Base-by-base conservation (phyloP, 768 basidiomycete species). In the Podaxis pistillaris region DNA sequence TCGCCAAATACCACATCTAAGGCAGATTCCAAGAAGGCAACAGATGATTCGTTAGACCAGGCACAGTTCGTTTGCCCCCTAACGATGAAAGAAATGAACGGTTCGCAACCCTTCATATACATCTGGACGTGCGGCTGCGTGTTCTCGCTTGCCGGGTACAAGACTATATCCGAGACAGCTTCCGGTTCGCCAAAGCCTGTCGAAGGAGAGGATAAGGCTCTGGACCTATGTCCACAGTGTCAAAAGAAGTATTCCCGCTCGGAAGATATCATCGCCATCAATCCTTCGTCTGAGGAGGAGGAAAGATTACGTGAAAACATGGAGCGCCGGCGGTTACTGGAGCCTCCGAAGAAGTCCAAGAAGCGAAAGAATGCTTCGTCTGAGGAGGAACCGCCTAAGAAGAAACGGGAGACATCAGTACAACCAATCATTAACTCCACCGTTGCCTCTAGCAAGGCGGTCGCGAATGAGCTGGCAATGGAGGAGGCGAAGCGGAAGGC, bases 1-100 rank as follows among this genome's bases (percentile, higher is more conserved):
- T 91, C 94, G 0, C 79, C 83, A 0, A 95, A 96, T 69, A 77
- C 93, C 7, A 71, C 84, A 13, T 77, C 83, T 1, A 65, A 76
- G 22, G 24, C 46, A 9, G 36, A 54, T 2, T 69, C 82, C 4
- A 72, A 81, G 12, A 69, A 78, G 12, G 70, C 79, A 6, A 71
- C 64, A 5, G 66, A 64, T 17, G 79, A 80, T 47, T 64, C 68
- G 12, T 58, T 73, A 28, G 86, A 83, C 57, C 80, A 72, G 1
- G 80, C 91, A 1, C 84, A 83, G 58, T 98, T 95, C 69, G 86
- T 95, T 60, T 99, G 97, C 77, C 93, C 97, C 0, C 81, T 98
- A 56, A 93, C 90, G 1, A 77, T 93, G 65, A 93, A 94, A 73
- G 96, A 97, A 76, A 98, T 98, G 94, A 94, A 93, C 67, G 97